Evolutionary conservation across 371 early-diverging fungal species (phyloP).

Genomic region (Mucor mucedo): DNA sequence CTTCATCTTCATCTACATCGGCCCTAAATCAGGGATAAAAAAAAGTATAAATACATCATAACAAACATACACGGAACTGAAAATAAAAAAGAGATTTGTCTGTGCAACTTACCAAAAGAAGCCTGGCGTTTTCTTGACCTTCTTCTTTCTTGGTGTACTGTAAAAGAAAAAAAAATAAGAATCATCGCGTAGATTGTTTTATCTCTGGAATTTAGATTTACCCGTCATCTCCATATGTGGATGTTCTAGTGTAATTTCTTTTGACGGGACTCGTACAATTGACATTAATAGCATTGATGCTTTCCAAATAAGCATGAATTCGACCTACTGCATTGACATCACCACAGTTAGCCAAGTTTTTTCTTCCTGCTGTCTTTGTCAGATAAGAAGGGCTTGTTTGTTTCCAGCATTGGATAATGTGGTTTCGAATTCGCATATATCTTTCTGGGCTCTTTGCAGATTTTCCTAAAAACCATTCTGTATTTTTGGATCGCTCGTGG

Average conservation of each 20-base stretch:
- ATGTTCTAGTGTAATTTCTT: conserved; percentile 6
- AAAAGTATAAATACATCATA: background rate
- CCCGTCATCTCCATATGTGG: conserved; percentile 26
- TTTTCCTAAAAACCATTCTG: conserved; percentile 79
- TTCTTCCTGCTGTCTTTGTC: conserved; percentile 49
- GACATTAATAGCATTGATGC: conserved; percentile 77
- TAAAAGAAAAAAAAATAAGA: background rate
- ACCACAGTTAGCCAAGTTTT: conserved; percentile 61
- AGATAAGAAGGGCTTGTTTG: conserved; percentile 67
- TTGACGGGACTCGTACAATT: conserved; percentile 29
- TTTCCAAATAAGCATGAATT: conserved; percentile 84
- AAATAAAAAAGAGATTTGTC: background rate
- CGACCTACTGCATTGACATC: conserved; percentile 91
- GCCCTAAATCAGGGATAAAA: conserved; percentile 7
- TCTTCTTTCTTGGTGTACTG: conserved; percentile 14
- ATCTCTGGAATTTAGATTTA: background rate
- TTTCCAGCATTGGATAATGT: conserved; percentile 81
- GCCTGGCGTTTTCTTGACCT: conserved; percentile 21
- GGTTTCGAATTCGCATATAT: conserved; percentile 83
- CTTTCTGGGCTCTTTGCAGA: conserved; percentile 82
- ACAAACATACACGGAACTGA: background rate
- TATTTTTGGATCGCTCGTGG: conserved; percentile 60
- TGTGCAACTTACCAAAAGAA: conserved; percentile 19
- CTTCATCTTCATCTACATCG: conserved; percentile 13
- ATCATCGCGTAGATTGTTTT: background rate